phyloP scores from a whole-genome alignment of 2,329 filamentous ascomycete genomes.

The Nannizzia gypsea region DNA sequence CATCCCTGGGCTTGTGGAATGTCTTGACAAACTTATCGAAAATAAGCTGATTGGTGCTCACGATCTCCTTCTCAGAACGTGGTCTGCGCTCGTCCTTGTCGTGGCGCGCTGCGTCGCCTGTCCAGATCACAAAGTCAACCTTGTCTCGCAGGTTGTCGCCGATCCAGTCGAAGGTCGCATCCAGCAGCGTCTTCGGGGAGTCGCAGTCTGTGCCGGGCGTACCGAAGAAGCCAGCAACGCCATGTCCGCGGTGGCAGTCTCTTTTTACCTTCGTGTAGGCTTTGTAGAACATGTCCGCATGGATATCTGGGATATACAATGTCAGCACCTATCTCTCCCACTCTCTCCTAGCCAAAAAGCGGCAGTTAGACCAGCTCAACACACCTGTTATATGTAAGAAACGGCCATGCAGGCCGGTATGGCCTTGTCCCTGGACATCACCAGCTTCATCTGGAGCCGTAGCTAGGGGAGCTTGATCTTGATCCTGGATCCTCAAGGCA shows the following conservation, averaged over 20 bases:
- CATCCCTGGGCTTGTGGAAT: constrained; percentile 37
- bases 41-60: constrained; percentile 62
- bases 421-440: background rate
- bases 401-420: constrained; percentile 47
- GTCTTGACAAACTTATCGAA: constrained; percentile 64
- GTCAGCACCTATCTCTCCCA: constrained; percentile 11
- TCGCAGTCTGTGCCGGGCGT: constrained; percentile 84
- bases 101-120: constrained; percentile 78
- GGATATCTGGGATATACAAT: constrained; percentile 54
- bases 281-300: constrained; percentile 82
- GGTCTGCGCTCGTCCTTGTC: constrained; percentile 76
- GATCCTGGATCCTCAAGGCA: background rate
- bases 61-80: constrained; percentile 62
- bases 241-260: constrained; percentile 69
- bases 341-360: too few relatives aligned
- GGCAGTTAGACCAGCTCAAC: constrained; percentile 3
- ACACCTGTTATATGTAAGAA: constrained; percentile 83
- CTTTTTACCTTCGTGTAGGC: constrained; percentile 58
- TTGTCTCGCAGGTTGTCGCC: constrained; percentile 60
- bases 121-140: constrained; percentile 88
- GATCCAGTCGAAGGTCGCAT: constrained; percentile 87
- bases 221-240: constrained; percentile 68
- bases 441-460: background rate
- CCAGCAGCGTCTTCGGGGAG: constrained; percentile 63
- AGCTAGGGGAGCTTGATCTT: constrained; percentile 8